Base-by-base conservation (phyloP, 805 yeast species). In the Yamadazyma laniorum region DNA sequence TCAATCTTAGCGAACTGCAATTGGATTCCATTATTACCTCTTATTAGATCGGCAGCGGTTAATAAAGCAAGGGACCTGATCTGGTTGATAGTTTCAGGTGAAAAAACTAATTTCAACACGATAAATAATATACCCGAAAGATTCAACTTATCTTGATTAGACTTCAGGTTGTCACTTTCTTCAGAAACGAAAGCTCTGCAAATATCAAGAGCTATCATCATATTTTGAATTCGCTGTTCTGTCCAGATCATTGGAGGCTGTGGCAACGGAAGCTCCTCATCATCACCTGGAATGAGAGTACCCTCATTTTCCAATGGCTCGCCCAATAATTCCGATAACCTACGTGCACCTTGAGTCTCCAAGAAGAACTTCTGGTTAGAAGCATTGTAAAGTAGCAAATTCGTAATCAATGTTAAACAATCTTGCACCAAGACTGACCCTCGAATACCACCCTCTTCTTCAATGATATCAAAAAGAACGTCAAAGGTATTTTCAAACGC, bases 401-500 rank as follows among this genome's bases (percentile, higher is more conserved):
- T 85, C 13, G 82, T 72, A 6, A 91, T 67, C 32, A 93, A 63
- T 0, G 88, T 77, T 37, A 95, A 65, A 58, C 95, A 86, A 60
- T 93, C 98, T 55, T 86, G 93, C 6, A 90, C 95, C n/a, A 88
- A 79, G 23, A 88, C 72, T 14, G 93, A 87, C 7, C 95, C 97
- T 37, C 89, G 74, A 12, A 88, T 72, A 3, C 95, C 95, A 22
- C 96, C 96, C 59, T 90, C 97, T 45, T 80, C 85, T 12, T 78
- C 80, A 17, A 91, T 80, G 11, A 93, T 83, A n/a, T 67, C 71
- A 52, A 91, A 90, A 9, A 89, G 61, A 43, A 73, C 78, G 44
- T 88, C 96, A 54, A 93, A 90, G 0, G 95, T 83, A 49, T 87
- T 90, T 56, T 93, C 97, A 55, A 93, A 93, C 0, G 95, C 99